Percentiles rank a stretch among this genome's conserved stretches.
phyloP scores from a whole-genome alignment of 1,139 yeast genomes.

The Scheffersomyces titani region DNA sequence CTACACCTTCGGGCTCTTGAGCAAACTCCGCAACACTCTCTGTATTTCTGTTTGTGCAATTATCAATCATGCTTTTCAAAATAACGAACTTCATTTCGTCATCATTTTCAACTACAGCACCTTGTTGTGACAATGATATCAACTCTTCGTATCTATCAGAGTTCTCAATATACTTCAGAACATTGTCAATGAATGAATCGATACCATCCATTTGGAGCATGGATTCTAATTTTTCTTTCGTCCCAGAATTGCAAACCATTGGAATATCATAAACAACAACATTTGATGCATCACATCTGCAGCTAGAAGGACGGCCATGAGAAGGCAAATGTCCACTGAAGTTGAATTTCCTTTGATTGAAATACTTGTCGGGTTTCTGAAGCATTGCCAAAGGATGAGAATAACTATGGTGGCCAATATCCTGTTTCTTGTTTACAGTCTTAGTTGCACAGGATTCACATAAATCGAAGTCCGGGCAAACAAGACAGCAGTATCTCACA shows the following conservation, averaged over 20 bases:
- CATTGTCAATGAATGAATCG: slow-evolving; percentile 21
- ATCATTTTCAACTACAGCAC: slow-evolving; percentile 12
- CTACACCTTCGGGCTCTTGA: not conserved
- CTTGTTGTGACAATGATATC: slow-evolving; percentile 10
- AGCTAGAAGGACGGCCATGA: slow-evolving; percentile 1
- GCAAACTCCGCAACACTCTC: not conserved
- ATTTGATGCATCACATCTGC: not conserved
- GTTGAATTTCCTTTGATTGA: slow-evolving; percentile 2
- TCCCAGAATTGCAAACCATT: slow-evolving; percentile 22
- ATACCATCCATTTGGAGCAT: slow-evolving; percentile 19
- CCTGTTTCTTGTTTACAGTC: slow-evolving; percentile 6
- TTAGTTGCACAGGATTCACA: slow-evolving; percentile 51
- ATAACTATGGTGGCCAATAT: slow-evolving; percentile 23
- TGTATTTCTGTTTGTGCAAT: not conserved
- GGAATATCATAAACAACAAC: slow-evolving; percentile 31
- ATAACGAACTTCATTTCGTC: slow-evolving; percentile 19
- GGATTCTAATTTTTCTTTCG: slow-evolving; percentile 19
- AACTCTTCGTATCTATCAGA: slow-evolving; percentile 30
- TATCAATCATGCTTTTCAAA: slow-evolving; percentile 9
- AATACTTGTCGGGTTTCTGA: slow-evolving; percentile 16
- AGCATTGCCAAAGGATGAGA: slow-evolving; percentile 37
- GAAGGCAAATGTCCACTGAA: not conserved
- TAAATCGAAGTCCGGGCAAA: slow-evolving; percentile 58
- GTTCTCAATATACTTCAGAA: slow-evolving; percentile 22
- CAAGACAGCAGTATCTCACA: slow-evolving; percentile 52